Base-by-base conservation (phyloP, 2,329 filamentous ascomycete genomes). In the Myriosclerotinia duriaeana region DNA sequence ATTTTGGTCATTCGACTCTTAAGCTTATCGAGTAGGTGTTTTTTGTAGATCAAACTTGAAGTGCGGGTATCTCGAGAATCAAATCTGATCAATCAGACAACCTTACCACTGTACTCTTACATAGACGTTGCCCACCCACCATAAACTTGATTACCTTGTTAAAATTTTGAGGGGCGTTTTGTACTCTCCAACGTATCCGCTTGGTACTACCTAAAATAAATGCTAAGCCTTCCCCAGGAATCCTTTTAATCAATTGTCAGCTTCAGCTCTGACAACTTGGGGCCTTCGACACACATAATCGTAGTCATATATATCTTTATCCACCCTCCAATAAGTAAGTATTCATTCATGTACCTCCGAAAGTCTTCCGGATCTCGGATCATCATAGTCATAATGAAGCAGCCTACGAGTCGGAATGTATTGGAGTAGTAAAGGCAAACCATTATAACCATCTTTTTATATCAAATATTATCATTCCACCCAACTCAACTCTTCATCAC, bases 221-320 rank as follows among this genome's bases (percentile, higher is more conserved):
- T 44, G 36, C 38, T 44, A 42, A 63, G 48, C 50, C 60, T 63
- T 63, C 36, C 60, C 60, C 60, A 63, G 48, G 22, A 63, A 54
- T 63, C 48, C 60, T 63, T 44, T 44, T n/a, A 42, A 53, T 54
- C 17, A 42, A 34, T 53, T 42, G 38, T 63, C 48, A 44, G 60
- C 60, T 63, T 63, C 48, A 63, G 60, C 60, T 63, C 36, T 63
- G 50, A 54, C 50, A 20, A n/a, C 48, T 20, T 38, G 60, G 60
- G 48, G 11, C 48, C 22, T 17, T 55, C 26, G 15, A 63, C 50
- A 30, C 22, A 53, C 50, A 53, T 44, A 44, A 53, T 38, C 9
- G 30, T 38, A 52, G 30, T 61, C 58, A 61, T 61, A 50, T 11
- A 61, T 22, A 20, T 9, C 20, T n/a, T 0, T n/a, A 46, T 44